phyloP scores from a whole-genome alignment of 441 rosid species.

The Gossypium schwendimanii region DNA sequence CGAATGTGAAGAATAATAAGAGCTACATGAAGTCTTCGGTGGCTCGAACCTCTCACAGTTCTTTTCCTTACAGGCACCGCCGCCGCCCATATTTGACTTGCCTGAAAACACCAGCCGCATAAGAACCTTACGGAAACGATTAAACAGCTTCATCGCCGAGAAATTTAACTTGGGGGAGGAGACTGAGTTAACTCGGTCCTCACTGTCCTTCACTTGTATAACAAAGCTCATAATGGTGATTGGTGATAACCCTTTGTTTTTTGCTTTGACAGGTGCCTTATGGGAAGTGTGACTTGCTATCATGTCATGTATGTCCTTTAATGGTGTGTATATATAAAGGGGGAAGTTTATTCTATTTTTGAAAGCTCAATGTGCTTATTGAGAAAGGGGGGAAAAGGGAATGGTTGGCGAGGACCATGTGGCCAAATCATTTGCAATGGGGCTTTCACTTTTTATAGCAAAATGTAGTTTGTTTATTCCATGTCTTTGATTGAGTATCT shows the following conservation, averaged over 20 bases:
- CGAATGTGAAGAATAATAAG: constrained; percentile 74
- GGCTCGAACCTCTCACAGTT: constrained; percentile 56
- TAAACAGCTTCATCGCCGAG: constrained; percentile 65
- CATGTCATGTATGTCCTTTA: constrained; percentile 46
- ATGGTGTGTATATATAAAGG: constrained; percentile 21
- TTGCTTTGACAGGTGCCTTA: constrained; percentile 29
- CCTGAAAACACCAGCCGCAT: constrained; percentile 38
- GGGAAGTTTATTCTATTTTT: constrained; percentile 30
- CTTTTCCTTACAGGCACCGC: constrained; percentile 12
- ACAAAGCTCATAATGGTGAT: constrained; percentile 24
- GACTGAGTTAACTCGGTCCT: not conserved
- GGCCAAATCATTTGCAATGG: constrained; percentile 54
- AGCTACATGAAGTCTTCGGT: constrained; percentile 85
- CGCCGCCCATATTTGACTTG: constrained; percentile 4
- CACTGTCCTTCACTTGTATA: constrained; percentile 25
- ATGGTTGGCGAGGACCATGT: constrained; percentile 35
- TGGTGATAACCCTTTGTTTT: not conserved
- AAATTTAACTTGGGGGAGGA: constrained; percentile 18
- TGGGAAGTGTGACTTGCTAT: constrained; percentile 49
- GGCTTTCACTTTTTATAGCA: constrained; percentile 27
- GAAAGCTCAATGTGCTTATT: constrained; percentile 27
- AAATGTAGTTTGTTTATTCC: constrained; percentile 22
- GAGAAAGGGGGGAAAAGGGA: constrained; percentile 2
- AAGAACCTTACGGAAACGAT: constrained; percentile 56
- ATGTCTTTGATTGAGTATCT: constrained; percentile 31